These are phyloP conservation scores for Bipolaris bicolor DNA, from an alignment of 2,329 filamentous ascomycete genomes.

Conservation along the genomic window DNA sequence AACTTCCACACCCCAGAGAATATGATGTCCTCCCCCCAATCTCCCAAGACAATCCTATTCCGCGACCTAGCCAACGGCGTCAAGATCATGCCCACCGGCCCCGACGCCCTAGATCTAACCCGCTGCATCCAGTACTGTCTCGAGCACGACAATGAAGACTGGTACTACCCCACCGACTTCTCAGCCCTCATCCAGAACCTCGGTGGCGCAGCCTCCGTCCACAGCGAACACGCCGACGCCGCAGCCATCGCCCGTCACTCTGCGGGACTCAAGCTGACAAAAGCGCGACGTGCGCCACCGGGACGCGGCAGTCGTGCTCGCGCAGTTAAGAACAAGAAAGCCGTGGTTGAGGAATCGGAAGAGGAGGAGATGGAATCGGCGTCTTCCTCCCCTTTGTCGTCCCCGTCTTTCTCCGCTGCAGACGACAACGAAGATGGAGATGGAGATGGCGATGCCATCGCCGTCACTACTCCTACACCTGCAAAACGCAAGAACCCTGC, in stretches of 20 bases:
- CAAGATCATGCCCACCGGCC: constrained; percentile 16
- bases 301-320: constrained; percentile 9
- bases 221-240: constrained; percentile 14
- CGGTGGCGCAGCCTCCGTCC: constrained; percentile 18
- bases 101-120: constrained; percentile 34
- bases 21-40: not conserved
- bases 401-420: too few species aligned
- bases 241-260: constrained; percentile 17
- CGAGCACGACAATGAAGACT: constrained; percentile 21
- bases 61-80: constrained; percentile 23
- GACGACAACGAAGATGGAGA: too few species aligned
- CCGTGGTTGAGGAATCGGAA: not conserved
- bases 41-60: constrained; percentile 19
- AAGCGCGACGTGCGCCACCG: not conserved
- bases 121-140: constrained; percentile 26
- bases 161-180: constrained; percentile 29
- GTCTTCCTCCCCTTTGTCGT: too few species aligned
- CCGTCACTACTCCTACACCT: too few species aligned
- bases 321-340: constrained; percentile 1
- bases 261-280: not conserved
- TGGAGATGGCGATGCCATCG: not conserved
- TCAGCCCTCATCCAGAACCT: constrained; percentile 13
- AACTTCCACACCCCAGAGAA: constrained; percentile 20
- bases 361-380: not conserved
- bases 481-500: too few species aligned